Base-by-base conservation (phyloP, 2,329 filamentous ascomycete species). In the Mollisia scopiformis region DNA sequence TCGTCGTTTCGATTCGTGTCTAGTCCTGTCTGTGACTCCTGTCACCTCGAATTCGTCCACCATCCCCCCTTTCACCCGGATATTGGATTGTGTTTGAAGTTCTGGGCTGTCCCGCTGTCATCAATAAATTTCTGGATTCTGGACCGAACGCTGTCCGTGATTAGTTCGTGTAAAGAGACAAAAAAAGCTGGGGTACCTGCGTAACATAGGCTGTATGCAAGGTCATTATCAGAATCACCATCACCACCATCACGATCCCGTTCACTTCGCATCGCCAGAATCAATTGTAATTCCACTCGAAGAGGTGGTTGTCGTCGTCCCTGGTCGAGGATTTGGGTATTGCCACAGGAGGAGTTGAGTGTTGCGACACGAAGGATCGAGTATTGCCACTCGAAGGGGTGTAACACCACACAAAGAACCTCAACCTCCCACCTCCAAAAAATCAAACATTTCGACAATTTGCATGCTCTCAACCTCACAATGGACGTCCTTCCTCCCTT, bases 401-500 rank as follows among this genome's bases (percentile, higher is more conserved):
- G n/a, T n/a, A n/a, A n/a, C n/a, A n/a, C n/a, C n/a, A n/a, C n/a
- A n/a, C n/a, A n/a, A n/a, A n/a, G n/a, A n/a, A n/a, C n/a, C n/a
- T n/a, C n/a, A n/a, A n/a, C n/a, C n/a, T n/a, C n/a, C n/a, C n/a
- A n/a, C n/a, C n/a, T n/a, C n/a, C n/a, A n/a, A n/a, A n/a, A n/a
- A n/a, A n/a, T n/a, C n/a, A n/a, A n/a, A n/a, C n/a, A n/a, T n/a
- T n/a, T n/a, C n/a, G n/a, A n/a, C n/a, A n/a, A n/a, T n/a, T n/a
- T n/a, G n/a, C n/a, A n/a, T n/a, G n/a, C n/a, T n/a, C n/a, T n/a
- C 27, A 13, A 50, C 52, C 51, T 30, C 43, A 23, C 16, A 57
- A 71, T 72, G 69, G 68, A 70, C 31, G 52, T 70, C 16, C 27
- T 71, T 61, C 63, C 64, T 37, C 59, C 69, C 55, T 53, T 55